Conservation (phyloP, 2,329 filamentous ascomycete genomes). For the Diaporthe australafricana region DNA sequence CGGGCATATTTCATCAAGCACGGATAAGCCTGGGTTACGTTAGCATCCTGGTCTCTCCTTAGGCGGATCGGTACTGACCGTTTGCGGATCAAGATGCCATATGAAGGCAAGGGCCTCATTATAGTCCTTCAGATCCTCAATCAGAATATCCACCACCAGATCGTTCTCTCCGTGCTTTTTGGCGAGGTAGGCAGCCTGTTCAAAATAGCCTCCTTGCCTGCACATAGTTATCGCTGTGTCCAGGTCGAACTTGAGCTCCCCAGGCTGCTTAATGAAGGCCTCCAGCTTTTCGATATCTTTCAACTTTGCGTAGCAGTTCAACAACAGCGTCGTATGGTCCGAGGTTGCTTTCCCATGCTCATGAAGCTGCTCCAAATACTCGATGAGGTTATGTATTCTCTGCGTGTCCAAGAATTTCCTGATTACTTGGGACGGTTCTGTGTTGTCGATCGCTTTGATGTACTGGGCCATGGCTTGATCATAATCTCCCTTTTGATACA, state of each 20-base stretch:
- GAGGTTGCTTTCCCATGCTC: constrained; percentile 93
- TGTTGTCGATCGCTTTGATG: constrained; percentile 93
- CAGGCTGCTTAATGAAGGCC: constrained; percentile 94
- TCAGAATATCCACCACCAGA: constrained; percentile 92
- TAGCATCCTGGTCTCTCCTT: constrained; percentile 41
- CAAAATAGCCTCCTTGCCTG: constrained; percentile 94
- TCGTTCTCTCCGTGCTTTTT: constrained; percentile 95
- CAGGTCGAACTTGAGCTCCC: constrained; percentile 94
- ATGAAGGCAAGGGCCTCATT: constrained; percentile 91
- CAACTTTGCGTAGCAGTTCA: constrained; percentile 98
- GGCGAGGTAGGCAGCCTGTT: constrained; percentile 95
- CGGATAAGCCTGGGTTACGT: constrained; percentile 74
- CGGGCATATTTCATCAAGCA: constrained; percentile 96
- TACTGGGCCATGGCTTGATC: constrained; percentile 99
- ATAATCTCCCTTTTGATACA: constrained; percentile 95
- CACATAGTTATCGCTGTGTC: constrained; percentile 99
- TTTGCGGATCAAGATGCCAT: constrained; percentile 83
- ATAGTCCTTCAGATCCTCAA: constrained; percentile 95
- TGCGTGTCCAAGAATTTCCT: constrained; percentile 98
- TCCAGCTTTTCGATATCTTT: constrained; percentile 98
- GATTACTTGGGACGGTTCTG: constrained; percentile 95
- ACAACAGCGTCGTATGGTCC: constrained; percentile 91
- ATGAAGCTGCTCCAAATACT: constrained; percentile 96
- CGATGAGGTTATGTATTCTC: constrained; percentile 95
- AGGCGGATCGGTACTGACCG: constrained; percentile 61